These are phyloP conservation scores for Kodamaea plutei DNA, from an alignment of 1,139 yeast genomes.

Conservation along the genomic window DNA sequence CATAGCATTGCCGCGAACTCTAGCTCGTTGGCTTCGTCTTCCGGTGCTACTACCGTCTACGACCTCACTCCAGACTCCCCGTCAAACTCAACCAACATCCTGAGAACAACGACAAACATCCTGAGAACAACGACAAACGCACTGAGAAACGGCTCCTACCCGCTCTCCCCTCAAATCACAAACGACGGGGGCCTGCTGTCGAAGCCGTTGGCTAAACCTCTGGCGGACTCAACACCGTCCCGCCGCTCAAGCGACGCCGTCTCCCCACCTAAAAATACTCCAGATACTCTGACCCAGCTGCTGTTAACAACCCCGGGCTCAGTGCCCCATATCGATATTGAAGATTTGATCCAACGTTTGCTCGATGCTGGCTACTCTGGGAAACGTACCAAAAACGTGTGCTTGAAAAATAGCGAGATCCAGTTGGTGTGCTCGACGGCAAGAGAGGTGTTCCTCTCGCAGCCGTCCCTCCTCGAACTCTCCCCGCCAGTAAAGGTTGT, in stretches of 20 bases:
- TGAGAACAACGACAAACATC: constrained; percentile 11
- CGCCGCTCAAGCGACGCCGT: not conserved
- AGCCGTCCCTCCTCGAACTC: constrained; percentile 83
- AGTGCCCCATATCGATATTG: constrained; percentile 59
- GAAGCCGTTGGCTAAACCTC: not conserved
- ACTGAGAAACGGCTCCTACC: constrained; percentile 23
- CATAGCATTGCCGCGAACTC: constrained; percentile 1
- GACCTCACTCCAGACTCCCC: constrained; percentile 7
- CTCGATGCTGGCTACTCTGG: constrained; percentile 96
- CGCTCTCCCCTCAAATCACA: constrained; percentile 25
- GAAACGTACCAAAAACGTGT: constrained; percentile 82
- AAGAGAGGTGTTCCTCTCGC: constrained; percentile 80
- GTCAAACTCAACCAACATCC: constrained; percentile 5
- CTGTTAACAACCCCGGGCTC: not conserved
- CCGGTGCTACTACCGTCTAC: constrained; percentile 3
- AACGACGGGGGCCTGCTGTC: constrained; percentile 7
- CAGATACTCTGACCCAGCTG: not conserved
- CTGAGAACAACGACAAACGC: constrained; percentile 37
- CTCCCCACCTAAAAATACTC: not conserved
- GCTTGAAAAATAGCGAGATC: constrained; percentile 84
- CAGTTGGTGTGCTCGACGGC: constrained; percentile 82
- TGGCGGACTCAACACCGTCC: not conserved
- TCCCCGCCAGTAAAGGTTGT: constrained; percentile 96
- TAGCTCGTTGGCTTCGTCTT: too few species aligned
- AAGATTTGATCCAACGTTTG: constrained; percentile 82